Conservation (phyloP, 2,329 filamentous ascomycete species). For the Beauveria rudraprayagi region DNA sequence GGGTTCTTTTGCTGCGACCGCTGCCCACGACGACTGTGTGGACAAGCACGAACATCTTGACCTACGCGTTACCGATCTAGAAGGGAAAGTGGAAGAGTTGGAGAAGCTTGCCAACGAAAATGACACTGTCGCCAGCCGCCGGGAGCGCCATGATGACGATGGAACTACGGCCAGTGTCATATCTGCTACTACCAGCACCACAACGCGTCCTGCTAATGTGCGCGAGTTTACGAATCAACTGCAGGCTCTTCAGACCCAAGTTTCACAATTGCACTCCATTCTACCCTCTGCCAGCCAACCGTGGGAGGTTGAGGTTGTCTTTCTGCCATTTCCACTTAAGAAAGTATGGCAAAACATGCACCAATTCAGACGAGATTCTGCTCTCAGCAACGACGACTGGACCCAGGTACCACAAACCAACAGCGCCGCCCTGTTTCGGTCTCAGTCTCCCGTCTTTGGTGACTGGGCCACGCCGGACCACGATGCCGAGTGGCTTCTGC, state of each 20-base stretch:
- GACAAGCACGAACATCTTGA: conserved; percentile 62
- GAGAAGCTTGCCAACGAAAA: conserved; percentile 45
- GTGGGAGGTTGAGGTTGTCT: conserved; percentile 70
- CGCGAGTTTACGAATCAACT: conserved; percentile 44
- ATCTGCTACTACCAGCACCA: conserved; percentile 37
- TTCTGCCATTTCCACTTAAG: conserved; percentile 60
- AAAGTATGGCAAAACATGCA: conserved; percentile 44
- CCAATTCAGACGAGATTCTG: conserved; percentile 36
- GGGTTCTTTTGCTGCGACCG: conserved; percentile 56
- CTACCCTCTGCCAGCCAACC: conserved; percentile 55
- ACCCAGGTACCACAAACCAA: conserved; percentile 44
- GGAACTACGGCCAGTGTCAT: conserved; percentile 37
- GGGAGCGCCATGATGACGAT: conserved; percentile 31
- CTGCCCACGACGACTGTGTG: conserved; percentile 57
- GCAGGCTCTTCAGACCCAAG: conserved; percentile 40
- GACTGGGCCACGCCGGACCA: conserved; percentile 38
- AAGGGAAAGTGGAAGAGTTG: conserved; percentile 53
- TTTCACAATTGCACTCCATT: conserved; percentile 49
- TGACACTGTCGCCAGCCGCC: conserved; percentile 31
- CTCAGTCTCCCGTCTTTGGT: conserved; percentile 38
- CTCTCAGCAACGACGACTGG: conserved; percentile 41
- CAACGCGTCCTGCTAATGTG: conserved; percentile 32
- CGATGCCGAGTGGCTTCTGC: conserved; percentile 54
- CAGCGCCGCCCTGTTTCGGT: conserved; percentile 34
- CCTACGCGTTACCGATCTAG: conserved; percentile 59